Evolutionary conservation across 495 filamentous ascomycete genomes (phyloP).

Genomic region (Polyplosphaeria fusca): DNA sequence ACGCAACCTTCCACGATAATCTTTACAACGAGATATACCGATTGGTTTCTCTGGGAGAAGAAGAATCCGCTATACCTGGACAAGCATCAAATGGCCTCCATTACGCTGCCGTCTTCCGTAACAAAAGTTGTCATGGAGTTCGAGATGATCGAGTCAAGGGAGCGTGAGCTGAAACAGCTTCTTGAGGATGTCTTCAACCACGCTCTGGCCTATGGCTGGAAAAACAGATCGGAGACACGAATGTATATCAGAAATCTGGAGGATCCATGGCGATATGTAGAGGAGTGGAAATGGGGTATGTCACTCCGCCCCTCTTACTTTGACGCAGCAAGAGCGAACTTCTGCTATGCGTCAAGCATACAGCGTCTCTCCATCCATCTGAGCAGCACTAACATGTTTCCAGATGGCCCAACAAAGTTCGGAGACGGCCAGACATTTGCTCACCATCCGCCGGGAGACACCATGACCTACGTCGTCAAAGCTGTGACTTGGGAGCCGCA

Average conservation of each 20-base stretch:
- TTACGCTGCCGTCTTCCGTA: too few relatives aligned
- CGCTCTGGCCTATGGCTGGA: too few relatives aligned
- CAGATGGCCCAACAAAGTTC: slow-evolving; percentile 2
- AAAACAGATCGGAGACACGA: neutral
- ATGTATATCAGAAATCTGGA: neutral
- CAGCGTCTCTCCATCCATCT: too few relatives aligned
- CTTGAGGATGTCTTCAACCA: neutral
- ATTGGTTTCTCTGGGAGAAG: slow-evolving; percentile 10
- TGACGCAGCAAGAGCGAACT: too few relatives aligned
- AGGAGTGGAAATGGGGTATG: slow-evolving; percentile 8
- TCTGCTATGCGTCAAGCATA: too few relatives aligned
- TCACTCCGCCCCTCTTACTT: too few relatives aligned
- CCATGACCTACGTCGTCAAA: slow-evolving; percentile 4
- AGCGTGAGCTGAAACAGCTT: neutral
- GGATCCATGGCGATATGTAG: neutral
- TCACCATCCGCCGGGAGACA: slow-evolving; percentile 2
- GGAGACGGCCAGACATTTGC: neutral
- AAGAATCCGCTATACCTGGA: neutral
- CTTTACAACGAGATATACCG: slow-evolving; percentile 4
- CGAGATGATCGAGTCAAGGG: slow-evolving; percentile 1
- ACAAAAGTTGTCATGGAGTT: slow-evolving; percentile 5
- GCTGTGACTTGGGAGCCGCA: neutral
- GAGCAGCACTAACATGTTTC: too few relatives aligned
- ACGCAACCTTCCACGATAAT: neutral
- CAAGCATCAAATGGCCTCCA: too few relatives aligned